Evolutionary conservation across 768 basidiomycete species (phyloP).

Genomic region (Agrocybe pediades): DNA sequence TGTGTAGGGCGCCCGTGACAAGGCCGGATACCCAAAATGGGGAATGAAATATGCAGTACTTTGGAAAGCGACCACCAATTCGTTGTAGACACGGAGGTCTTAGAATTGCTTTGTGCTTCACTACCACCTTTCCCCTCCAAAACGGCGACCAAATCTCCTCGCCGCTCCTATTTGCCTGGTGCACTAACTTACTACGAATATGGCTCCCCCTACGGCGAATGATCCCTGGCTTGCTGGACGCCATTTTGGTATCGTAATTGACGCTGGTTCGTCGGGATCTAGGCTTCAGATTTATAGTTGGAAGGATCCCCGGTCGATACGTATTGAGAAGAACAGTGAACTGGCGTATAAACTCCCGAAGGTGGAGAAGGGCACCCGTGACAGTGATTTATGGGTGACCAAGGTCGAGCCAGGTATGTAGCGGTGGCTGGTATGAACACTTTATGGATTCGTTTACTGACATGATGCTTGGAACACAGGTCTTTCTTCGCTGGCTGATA

Average conservation of each 20-base stretch:
- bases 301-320: slow-evolving; percentile 70
- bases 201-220: slow-evolving; percentile 75
- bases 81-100: not conserved
- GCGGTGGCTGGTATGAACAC: no score
- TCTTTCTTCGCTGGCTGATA: slow-evolving; percentile 76
- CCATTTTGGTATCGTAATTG: slow-evolving; percentile 92
- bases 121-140: not conserved
- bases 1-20: not conserved
- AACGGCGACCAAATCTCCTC: not conserved
- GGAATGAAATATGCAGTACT: not conserved
- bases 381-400: slow-evolving; percentile 82
- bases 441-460: not conserved
- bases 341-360: slow-evolving; percentile 66
- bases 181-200: slow-evolving; percentile 4
- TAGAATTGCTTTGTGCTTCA: not conserved
- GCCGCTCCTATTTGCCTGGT: not conserved
- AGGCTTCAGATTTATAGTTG: slow-evolving; percentile 97
- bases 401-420: slow-evolving; percentile 92
- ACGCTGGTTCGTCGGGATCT: slow-evolving; percentile 98
- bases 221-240: slow-evolving; percentile 80
- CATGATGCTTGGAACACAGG: slow-evolving; percentile 66
- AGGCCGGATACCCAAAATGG: not conserved
- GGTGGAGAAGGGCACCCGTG: slow-evolving; percentile 88
- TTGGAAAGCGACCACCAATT: not conserved
- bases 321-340: slow-evolving; percentile 51